Evolutionary conservation across 1,139 yeast species (phyloP), one percentile per base, ranked within the genome.

Genomic region (Taphrina communis): DNA sequence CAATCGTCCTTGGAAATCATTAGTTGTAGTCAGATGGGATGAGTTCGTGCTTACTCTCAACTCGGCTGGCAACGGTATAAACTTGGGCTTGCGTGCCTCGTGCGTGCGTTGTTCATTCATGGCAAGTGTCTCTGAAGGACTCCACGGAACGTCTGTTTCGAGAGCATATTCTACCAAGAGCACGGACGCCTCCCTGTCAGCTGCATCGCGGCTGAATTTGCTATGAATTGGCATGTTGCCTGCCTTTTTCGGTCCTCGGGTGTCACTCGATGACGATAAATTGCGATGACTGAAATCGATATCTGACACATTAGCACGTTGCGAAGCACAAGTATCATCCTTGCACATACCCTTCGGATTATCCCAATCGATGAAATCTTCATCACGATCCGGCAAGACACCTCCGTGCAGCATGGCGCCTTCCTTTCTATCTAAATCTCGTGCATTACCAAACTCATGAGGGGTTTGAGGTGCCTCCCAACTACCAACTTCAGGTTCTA

Each of bases 381-480:
- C 77, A 38, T 73, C 73, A 51, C 73, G 76, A 8, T 72, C 69
- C 14, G 72, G 73, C 39, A 60, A 52, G 14, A 71, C 72, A 58
- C 73, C 73, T 12, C 74, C 73, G 21, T 73, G 75, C 19, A 79
- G 81, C 46, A 77, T 78, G 57, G 75, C 76, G 53, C 72, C 75
- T 56, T 77, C 79, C 70, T 75, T 69, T 25, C 71, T 65, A 55
- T 73, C 78, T 58, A 74, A 73, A 36, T 73, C 77, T 35, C 74
- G 68, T 21, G 75, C 73, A 51, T 72, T 73, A 42, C 72, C 70
- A 58, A 70, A 68, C 42, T 70, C 72, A 74, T 77, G 59, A 73
- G 69, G 31, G 83, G 84, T 53, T 80, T 63, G 69, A 31, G 75
- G 69, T 74, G 19, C 83, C 82, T 61, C 81, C 75, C 73, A 79